Evolutionary conservation across 495 filamentous ascomycete genomes (phyloP), one percentile per base, ranked within the genome.

Genomic region (Letharia lupina): DNA sequence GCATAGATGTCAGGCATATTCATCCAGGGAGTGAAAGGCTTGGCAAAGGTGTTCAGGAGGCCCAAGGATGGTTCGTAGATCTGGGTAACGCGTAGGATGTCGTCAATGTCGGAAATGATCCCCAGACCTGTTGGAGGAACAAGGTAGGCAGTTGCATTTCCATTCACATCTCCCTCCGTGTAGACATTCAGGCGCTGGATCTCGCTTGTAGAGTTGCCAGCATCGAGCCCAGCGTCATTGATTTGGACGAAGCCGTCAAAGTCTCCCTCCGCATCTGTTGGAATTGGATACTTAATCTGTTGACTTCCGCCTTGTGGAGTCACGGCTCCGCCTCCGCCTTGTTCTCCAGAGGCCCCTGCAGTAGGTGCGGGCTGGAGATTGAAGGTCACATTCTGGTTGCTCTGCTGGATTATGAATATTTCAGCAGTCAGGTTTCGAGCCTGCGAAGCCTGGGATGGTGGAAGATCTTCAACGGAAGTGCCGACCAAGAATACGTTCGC

Each of bases 51-150:
- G 74, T 93, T 93, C 20, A 91, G 77, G 0, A 93, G 77, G 23
- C 89, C 89, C 72, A 91, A 77, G 65, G 82, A 78, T 1, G 89
- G 89, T 48, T 87, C 72, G 74, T 90, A 92, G 76, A 93, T 92
- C 75, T 90, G 89, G 59, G 89, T 92, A n/a, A 91, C 76, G 39
- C 89, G 86, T 1, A 93, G 83, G 68, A 91, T 89, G 73, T 92
- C 89, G 65, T 91, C 89, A 67, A 91, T 89, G 69, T 93, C 88
- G 40, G 84, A 87, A 64, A 91, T 77, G 59, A 91, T 79, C 13
- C 88, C 90, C 23, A 90, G 70, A 37, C 88, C 89, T 10, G 76
- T 76, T 0, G 83, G 73, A 3, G 89, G 88, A 2, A 91, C 86
- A 2, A 93, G 84, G 73, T 90, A 92, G 3, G 87, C 85, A 6